Evolutionary conservation across 108 stramenopile species (phyloP).

Genomic region (Discostella stelligeroides): DNA sequence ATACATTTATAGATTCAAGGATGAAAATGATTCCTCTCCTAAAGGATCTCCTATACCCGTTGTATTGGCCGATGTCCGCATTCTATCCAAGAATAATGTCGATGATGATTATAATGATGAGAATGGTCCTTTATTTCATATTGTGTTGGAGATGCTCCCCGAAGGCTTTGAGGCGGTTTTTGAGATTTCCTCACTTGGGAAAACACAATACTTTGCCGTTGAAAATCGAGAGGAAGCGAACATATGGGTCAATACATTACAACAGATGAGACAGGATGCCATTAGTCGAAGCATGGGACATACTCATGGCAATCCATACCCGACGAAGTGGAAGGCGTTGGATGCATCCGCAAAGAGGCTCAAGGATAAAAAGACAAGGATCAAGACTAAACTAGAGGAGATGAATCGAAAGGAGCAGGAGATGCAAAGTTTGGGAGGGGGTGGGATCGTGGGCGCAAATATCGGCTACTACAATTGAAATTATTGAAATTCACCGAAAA

Average conservation of each 20-base stretch:
- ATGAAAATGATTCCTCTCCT: slow-evolving; percentile 42
- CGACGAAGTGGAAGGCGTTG: slow-evolving; percentile 62
- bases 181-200: slow-evolving; percentile 59
- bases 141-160: slow-evolving; percentile 36
- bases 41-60: slow-evolving; percentile 75
- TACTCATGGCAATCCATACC: slow-evolving; percentile 65
- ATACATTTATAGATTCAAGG: slow-evolving; percentile 80
- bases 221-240: slow-evolving; percentile 59
- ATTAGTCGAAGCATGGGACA: slow-evolving; percentile 82
- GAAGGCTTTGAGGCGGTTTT: slow-evolving; percentile 52
- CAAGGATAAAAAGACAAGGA: slow-evolving; percentile 60
- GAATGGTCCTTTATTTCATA: slow-evolving; percentile 6
- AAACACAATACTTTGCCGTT: slow-evolving; percentile 75
- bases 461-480: slow-evolving; percentile 54
- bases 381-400: slow-evolving; percentile 47
- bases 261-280: slow-evolving; percentile 62
- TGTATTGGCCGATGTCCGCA: slow-evolving; percentile 36
- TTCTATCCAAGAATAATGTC: slow-evolving; percentile 8
- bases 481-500: neutral
- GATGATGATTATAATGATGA: slow-evolving; percentile 16
- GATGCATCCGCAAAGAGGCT: slow-evolving; percentile 63
- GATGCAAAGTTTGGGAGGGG: slow-evolving; percentile 60
- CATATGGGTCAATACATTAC: slow-evolving; percentile 67
- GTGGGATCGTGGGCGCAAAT: slow-evolving; percentile 18
- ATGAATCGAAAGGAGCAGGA: slow-evolving; percentile 61